Conservation (phyloP, 257 asterid genomes). For the Paulownia fortunei region DNA sequence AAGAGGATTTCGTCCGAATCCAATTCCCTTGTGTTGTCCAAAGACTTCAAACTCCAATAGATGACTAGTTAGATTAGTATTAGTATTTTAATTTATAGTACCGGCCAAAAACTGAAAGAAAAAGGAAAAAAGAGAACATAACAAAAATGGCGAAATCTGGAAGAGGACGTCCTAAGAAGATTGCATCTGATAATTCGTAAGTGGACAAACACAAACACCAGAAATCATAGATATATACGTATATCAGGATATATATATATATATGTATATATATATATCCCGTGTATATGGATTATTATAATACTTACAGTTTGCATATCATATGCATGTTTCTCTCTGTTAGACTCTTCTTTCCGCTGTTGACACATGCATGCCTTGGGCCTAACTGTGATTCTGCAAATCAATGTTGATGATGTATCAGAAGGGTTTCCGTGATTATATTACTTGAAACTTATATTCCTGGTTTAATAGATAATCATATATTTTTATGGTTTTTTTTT, state of each 20-base stretch:
- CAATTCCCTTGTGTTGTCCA: too few relatives aligned
- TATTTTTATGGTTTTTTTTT: background rate
- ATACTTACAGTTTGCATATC: too few relatives aligned
- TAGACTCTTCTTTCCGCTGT: too few relatives aligned
- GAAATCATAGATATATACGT: background rate
- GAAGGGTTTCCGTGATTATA: background rate
- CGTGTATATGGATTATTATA: too few relatives aligned
- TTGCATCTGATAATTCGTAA: slow-evolving; percentile 25
- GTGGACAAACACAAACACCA: background rate
- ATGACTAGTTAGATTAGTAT: background rate
- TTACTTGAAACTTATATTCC: background rate
- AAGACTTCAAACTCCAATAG: background rate
- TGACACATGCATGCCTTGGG: background rate
- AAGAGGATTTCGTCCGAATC: background rate
- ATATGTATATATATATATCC: background rate
- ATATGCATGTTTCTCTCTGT: too few relatives aligned
- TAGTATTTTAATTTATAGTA: too few relatives aligned
- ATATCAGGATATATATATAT: background rate
- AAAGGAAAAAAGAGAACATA: background rate
- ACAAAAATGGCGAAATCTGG: slow-evolving; percentile 33
- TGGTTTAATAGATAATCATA: background rate
- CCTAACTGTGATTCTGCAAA: background rate
- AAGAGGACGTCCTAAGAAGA: slow-evolving; percentile 40
- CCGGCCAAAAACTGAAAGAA: background rate
- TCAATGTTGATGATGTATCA: background rate